Evolutionary conservation across 75 land plant species (phyloP).

Genomic region (Selaginella moellendorffii): DNA sequence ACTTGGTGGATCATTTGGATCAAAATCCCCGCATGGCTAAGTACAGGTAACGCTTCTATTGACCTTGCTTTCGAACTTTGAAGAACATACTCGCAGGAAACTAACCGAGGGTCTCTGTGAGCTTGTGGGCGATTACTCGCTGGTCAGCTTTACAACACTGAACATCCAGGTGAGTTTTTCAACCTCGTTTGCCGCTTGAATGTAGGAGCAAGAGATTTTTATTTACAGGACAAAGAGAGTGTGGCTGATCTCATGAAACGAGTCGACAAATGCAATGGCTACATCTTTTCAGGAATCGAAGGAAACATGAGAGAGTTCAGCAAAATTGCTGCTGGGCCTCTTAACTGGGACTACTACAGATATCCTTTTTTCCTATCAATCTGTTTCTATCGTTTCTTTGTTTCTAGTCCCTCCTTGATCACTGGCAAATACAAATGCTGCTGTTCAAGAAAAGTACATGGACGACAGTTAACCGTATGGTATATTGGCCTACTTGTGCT

Average conservation of each 20-base stretch:
- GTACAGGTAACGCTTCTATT: slow-evolving; percentile 52
- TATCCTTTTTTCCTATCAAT: slow-evolving; percentile 53
- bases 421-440: slow-evolving; percentile 55
- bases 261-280: slow-evolving; percentile 90
- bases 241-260: slow-evolving; percentile 81
- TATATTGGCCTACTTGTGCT: no score
- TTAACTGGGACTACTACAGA: slow-evolving; percentile 98
- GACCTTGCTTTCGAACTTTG: background rate
- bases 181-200: background rate
- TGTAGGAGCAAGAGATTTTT: background rate
- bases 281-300: slow-evolving; percentile 71
- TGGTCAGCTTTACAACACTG: slow-evolving; percentile 74
- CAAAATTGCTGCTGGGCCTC: slow-evolving; percentile 70
- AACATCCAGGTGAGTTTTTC: slow-evolving; percentile 50
- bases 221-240: slow-evolving; percentile 78
- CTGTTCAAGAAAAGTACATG: slow-evolving; percentile 93
- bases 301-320: slow-evolving; percentile 81
- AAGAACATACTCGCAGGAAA: slow-evolving; percentile 34
- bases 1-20: slow-evolving; percentile 59
- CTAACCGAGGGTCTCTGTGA: slow-evolving; percentile 84
- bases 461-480: no score
- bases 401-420: slow-evolving; percentile 34
- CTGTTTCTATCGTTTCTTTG: no score
- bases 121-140: slow-evolving; percentile 68
- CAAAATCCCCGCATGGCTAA: slow-evolving; percentile 84